Evolutionary conservation across 2,329 filamentous ascomycete genomes (phyloP).

Genomic region (Dactylella cylindrospora): DNA sequence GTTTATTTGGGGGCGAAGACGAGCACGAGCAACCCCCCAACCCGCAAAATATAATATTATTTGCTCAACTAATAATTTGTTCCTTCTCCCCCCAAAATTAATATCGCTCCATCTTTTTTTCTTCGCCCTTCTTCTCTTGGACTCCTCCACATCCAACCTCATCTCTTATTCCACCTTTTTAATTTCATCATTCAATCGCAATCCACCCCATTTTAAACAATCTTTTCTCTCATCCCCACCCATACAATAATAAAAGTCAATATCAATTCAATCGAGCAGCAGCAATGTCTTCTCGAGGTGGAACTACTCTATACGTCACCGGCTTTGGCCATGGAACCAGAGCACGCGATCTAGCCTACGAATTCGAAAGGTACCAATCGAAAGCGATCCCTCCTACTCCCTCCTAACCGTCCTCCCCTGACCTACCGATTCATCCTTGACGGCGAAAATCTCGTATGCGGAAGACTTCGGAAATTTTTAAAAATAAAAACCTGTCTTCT

Average conservation of each 20-base stretch:
- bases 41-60: too few relatives aligned
- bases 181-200: background rate
- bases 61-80: too few relatives aligned
- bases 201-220: too few relatives aligned
- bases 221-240: too few relatives aligned
- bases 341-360: slow-evolving; percentile 83
- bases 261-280: background rate
- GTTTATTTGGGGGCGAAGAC: background rate
- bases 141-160: slow-evolving; percentile 8
- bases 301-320: slow-evolving; percentile 49
- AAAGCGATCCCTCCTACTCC: slow-evolving; percentile 46
- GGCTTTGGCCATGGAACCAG: slow-evolving; percentile 99
- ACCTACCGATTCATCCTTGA: slow-evolving; percentile 45
- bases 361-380: slow-evolving; percentile 50
- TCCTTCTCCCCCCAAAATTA: slow-evolving; percentile 13
- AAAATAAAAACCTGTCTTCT: slow-evolving; percentile 33
- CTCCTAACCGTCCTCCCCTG: slow-evolving; percentile 45
- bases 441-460: slow-evolving; percentile 42
- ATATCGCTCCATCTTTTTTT: background rate
- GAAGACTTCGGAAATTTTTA: slow-evolving; percentile 3
- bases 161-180: background rate
- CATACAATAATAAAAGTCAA: too few relatives aligned
- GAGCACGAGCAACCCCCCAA: too few relatives aligned
- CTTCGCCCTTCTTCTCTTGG: background rate
- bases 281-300: slow-evolving; percentile 48